Conservation (phyloP, 331 rosid species). For the Pyracantha coccinea region DNA sequence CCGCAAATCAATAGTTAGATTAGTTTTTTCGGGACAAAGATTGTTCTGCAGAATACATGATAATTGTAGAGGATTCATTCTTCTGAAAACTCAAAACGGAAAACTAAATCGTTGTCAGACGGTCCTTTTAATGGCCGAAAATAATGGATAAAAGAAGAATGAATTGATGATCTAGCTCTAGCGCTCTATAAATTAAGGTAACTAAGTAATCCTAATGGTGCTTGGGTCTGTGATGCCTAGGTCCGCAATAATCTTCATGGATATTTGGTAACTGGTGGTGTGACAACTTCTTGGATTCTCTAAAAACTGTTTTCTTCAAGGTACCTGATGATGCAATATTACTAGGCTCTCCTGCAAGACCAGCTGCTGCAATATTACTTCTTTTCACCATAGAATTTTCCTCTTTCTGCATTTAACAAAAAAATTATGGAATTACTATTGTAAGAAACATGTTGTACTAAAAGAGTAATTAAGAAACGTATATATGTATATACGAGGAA, state of each 20-base stretch:
- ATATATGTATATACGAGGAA: background rate
- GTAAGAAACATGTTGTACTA: background rate
- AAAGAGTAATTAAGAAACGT: background rate
- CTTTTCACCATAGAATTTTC: constrained; percentile 16
- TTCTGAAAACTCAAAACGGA: background rate
- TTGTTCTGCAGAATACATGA: constrained; percentile 7
- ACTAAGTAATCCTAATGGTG: constrained; percentile 54
- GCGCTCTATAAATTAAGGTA: background rate
- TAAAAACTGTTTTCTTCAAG: constrained; percentile 42
- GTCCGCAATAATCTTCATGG: constrained; percentile 81
- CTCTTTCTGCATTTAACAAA: constrained; percentile 21
- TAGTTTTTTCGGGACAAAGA: background rate
- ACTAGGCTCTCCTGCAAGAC: background rate
- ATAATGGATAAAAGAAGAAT: background rate
- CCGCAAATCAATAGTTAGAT: constrained; percentile 2
- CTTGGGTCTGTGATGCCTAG: constrained; percentile 59
- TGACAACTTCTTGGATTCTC: constrained; percentile 36
- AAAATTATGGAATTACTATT: background rate
- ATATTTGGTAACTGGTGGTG: constrained; percentile 51
- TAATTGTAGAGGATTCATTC: constrained; percentile 1
- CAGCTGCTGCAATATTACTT: background rate
- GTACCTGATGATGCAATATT: constrained; percentile 40
- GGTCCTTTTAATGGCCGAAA: background rate
- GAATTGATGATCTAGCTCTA: background rate
- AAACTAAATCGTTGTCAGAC: background rate